phyloP scores from a whole-genome alignment of 2,329 filamentous ascomycete species.

The Diplodia mutila region DNA sequence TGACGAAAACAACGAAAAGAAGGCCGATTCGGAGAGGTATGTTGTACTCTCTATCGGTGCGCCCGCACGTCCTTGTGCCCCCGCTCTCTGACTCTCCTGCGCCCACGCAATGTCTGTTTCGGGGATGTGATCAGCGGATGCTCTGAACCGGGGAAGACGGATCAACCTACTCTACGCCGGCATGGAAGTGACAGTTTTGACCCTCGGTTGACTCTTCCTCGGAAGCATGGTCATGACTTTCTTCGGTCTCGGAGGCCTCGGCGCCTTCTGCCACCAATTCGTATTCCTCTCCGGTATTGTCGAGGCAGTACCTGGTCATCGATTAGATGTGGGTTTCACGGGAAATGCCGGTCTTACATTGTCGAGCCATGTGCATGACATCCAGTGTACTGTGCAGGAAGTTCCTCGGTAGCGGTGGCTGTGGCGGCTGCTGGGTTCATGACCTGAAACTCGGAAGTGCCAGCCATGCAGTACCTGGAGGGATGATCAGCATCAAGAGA shows the following conservation, averaged over 20 bases:
- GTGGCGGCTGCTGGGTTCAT: slow-evolving; percentile 58
- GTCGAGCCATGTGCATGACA: slow-evolving; percentile 66
- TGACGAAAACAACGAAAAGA: slow-evolving; percentile 71
- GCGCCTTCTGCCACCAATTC: slow-evolving; percentile 51
- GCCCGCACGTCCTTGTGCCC: slow-evolving; percentile 49
- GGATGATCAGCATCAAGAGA: background rate
- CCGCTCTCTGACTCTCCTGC: slow-evolving; percentile 41
- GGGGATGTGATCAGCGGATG: slow-evolving; percentile 27
- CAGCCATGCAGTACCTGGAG: slow-evolving; percentile 50
- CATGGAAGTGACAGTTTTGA: slow-evolving; percentile 71
- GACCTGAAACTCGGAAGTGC: slow-evolving; percentile 50
- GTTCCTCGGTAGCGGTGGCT: slow-evolving; percentile 58
- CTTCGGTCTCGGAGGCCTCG: slow-evolving; percentile 29
- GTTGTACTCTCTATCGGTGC: slow-evolving; percentile 63
- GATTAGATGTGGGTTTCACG: slow-evolving; percentile 14
- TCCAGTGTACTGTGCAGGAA: slow-evolving; percentile 65
- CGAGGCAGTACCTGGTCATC: slow-evolving; percentile 62
- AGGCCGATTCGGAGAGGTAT: slow-evolving; percentile 70
- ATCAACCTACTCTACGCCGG: slow-evolving; percentile 69
- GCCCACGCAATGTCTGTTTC: slow-evolving; percentile 60
- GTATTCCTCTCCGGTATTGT: slow-evolving; percentile 64
- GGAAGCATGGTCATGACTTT: slow-evolving; percentile 28
- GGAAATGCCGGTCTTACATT: slow-evolving; percentile 46
- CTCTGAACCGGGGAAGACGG: background rate
- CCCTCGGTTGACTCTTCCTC: slow-evolving; percentile 25